Conservation (phyloP, 495 filamentous ascomycete genomes). For the Aspergillus ellipticus region DNA sequence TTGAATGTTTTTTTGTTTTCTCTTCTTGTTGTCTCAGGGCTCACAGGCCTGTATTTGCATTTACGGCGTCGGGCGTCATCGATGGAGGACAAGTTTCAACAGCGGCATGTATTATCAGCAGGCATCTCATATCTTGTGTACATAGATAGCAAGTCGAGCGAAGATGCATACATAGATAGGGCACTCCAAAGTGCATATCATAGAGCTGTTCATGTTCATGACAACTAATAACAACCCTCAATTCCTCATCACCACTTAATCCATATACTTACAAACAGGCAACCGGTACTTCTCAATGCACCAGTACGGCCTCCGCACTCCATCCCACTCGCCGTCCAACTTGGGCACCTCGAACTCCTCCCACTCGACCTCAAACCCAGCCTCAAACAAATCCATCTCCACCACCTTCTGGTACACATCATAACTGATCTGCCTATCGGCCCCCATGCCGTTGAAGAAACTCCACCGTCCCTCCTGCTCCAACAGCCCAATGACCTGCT, state of each 20-base stretch:
- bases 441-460: slow-evolving; percentile 95
- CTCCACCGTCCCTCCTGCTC: slow-evolving; percentile 72
- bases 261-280: slow-evolving; percentile 61
- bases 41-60: not conserved
- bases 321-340: slow-evolving; percentile 71
- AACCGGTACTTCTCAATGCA: slow-evolving; percentile 69
- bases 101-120: not conserved
- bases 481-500: slow-evolving; percentile 76
- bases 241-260: slow-evolving; percentile 33
- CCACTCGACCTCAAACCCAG: slow-evolving; percentile 88
- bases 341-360: slow-evolving; percentile 69
- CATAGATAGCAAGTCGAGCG: not conserved
- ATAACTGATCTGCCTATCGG: slow-evolving; percentile 87
- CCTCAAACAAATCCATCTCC: slow-evolving; percentile 88
- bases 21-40: not conserved
- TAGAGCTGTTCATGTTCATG: not conserved
- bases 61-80: not conserved
- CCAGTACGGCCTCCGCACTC: slow-evolving; percentile 86
- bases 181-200: too few relatives aligned
- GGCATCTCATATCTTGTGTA: not conserved
- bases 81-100: not conserved
- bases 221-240: not conserved
- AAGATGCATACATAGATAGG: not conserved
- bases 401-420: slow-evolving; percentile 93
- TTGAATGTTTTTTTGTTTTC: not conserved